phyloP scores from a whole-genome alignment of 140 eudicot genomes.

The Oenanthe javanica region DNA sequence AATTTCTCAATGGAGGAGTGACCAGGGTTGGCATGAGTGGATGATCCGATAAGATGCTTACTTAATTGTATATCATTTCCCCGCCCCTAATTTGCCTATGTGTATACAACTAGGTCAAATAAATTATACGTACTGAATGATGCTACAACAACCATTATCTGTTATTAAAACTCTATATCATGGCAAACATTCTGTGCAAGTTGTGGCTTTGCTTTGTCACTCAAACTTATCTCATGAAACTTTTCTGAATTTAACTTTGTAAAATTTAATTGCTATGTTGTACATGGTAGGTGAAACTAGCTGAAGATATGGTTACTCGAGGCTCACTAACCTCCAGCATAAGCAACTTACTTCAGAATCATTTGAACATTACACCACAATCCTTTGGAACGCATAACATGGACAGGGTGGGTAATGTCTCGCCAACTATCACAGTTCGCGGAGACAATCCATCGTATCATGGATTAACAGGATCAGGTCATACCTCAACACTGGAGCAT shows the following conservation, averaged over 20 bases:
- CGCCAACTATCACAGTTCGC: constrained; percentile 47
- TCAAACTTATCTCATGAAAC: neutral
- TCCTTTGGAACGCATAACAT: constrained; percentile 32
- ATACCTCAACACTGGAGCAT: constrained; percentile 30
- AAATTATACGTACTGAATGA: too few species aligned
- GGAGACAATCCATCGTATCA: constrained; percentile 41
- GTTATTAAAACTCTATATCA: too few species aligned
- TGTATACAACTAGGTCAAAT: too few species aligned
- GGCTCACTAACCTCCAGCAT: constrained; percentile 75
- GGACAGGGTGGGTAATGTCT: constrained; percentile 41
- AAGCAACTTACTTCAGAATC: constrained; percentile 72
- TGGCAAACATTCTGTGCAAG: neutral
- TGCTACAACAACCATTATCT: too few species aligned
- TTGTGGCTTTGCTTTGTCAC: neutral
- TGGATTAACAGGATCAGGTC: constrained; percentile 31
- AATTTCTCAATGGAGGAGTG: too few species aligned
- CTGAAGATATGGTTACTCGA: constrained; percentile 82
- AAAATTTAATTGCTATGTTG: neutral
- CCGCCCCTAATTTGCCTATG: too few species aligned
- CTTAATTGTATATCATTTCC: too few species aligned
- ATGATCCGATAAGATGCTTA: too few species aligned
- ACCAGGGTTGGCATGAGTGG: too few species aligned
- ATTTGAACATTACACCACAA: constrained; percentile 36
- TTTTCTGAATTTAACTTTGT: neutral
- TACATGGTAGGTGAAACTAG: constrained; percentile 68